phyloP scores from a whole-genome alignment of 176 grass and related monocot genomes.

The Musa troglodytarum region DNA sequence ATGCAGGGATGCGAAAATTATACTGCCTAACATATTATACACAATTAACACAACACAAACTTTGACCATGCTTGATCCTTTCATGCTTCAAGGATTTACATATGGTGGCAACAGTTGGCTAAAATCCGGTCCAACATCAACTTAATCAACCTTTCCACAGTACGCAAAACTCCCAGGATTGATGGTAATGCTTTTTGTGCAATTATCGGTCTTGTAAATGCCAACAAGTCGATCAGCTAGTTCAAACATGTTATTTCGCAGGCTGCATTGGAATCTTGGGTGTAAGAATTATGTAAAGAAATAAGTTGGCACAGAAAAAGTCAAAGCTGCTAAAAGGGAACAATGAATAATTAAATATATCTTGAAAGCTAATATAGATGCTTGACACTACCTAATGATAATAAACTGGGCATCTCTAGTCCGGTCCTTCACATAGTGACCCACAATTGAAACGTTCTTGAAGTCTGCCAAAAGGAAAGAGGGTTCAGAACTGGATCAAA shows the following conservation, averaged over 20 bases:
- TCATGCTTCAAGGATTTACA: too few relatives aligned
- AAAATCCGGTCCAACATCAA: neutral
- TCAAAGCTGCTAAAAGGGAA: neutral
- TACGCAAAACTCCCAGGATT: slow-evolving; percentile 68
- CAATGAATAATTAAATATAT: neutral
- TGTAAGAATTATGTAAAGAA: neutral
- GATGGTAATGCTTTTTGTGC: slow-evolving; percentile 88
- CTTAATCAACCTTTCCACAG: slow-evolving; percentile 27
- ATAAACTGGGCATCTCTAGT: slow-evolving; percentile 97
- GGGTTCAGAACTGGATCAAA: neutral
- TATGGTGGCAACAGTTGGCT: too few relatives aligned
- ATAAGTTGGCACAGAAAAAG: neutral
- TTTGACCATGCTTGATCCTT: too few relatives aligned
- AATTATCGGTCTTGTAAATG: slow-evolving; percentile 99
- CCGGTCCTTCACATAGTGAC: slow-evolving; percentile 94
- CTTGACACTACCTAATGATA: slow-evolving; percentile 65
- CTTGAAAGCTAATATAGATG: neutral
- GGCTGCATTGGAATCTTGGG: slow-evolving; percentile 29
- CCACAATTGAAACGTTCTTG: slow-evolving; percentile 97
- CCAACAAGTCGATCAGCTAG: slow-evolving; percentile 82
- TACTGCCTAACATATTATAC: too few relatives aligned
- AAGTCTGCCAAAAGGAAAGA: slow-evolving; percentile 52
- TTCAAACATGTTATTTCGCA: slow-evolving; percentile 98
- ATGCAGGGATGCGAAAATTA: too few relatives aligned
- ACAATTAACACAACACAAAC: too few relatives aligned